Evolutionary conservation across 1,284 basidiomycete species (phyloP), one percentile per base, ranked within the genome.

Genomic region (Prillingera fragicola): DNA sequence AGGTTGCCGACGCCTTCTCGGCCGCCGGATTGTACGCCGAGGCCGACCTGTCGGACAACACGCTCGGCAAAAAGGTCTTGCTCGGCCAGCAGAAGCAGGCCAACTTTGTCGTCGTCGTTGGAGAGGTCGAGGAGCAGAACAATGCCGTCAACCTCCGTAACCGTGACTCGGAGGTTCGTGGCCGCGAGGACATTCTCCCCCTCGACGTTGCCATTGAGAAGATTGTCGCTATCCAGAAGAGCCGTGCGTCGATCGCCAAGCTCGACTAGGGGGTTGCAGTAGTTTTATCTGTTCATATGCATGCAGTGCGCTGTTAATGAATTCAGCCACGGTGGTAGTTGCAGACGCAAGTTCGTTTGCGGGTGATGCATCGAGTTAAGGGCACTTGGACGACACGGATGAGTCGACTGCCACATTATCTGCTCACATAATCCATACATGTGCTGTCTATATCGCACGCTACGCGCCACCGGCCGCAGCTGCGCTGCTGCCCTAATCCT

Each of bases 61-160:
- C 95, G 2, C 79, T 98, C 23, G 84, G 82, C 54, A 98, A 98
- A 80, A 98, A 97, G 79, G 89, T 98, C 62, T 79, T 88, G 23
- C 92, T 90, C 63, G 88, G 84, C 23, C 87, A 92, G 71, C 81
- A 90, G 55, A 84, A 87, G 22, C 89, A 92, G 67, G 95, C 95
- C 76, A 98, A 96, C 75, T 97, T 96, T 69, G 89, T 97, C 59
- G 78, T 97, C 54, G 23, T 56, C 89, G 91, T 98, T 48, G 94
- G 97, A 36, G 95, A 95, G 22, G 84, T 94, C 66, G 85, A 90
- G 56, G 95, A 99, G 73, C 82, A 90, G 52, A 77, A 77, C 33
- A 77, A 79, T 41, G 87, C 90, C 4, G 92, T 98, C 62, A 98
- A 98, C 67, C 83, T 97, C 24, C 81, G 94, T 50, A 96, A 96